Base-by-base conservation (phyloP, 805 yeast genomes). In the Kluyveromyces nonfermentans region DNA sequence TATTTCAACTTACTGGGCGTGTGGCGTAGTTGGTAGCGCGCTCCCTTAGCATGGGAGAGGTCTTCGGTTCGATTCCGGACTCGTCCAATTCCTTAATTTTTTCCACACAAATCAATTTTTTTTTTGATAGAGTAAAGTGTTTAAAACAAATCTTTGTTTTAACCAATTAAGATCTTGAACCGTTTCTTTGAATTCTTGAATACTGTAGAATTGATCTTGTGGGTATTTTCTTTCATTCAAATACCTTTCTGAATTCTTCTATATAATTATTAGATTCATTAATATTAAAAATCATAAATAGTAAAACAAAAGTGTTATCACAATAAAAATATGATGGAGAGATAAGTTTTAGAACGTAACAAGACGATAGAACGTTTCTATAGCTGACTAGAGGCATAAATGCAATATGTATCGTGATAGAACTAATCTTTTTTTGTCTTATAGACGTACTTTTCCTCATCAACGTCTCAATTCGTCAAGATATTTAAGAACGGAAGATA, bases 371-470 rank as follows among this genome's bases (percentile, higher is more conserved):
- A 6, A 14, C 12, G 7, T 25, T 25, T 10, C 9, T 22, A 22
- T 3, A 25, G 30, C 7, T 14, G 12, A 25, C 12, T 25, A 4
- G n/a, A n/a, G n/a, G n/a, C n/a, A n/a, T n/a, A n/a, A n/a, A n/a
- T n/a, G n/a, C n/a, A 30, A 31, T 30, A 87, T 90, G 96, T 85
- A 84, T 57, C 74, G 97, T 61, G 97, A 93, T 65, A 73, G 97
- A 61, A 93, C 98, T n/a, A 90, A 89, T 58, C 72, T 90, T 50
- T 90, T 73, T 63, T 69, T 88, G 18, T 87, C 97, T 37, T 90
- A 85, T 59, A 77, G 98, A 50, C 78, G 93, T 47, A 88, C 97
- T 9, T 82, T 81, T 45, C 94, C 95, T 0, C 88, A 88, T 51
- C 77, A 73, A 48, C 66, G 68, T 18, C 47, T 55, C 43, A 34